These are phyloP conservation scores for Royoungia palumana DNA, from an alignment of 768 basidiomycete species.

Conservation along the genomic window DNA sequence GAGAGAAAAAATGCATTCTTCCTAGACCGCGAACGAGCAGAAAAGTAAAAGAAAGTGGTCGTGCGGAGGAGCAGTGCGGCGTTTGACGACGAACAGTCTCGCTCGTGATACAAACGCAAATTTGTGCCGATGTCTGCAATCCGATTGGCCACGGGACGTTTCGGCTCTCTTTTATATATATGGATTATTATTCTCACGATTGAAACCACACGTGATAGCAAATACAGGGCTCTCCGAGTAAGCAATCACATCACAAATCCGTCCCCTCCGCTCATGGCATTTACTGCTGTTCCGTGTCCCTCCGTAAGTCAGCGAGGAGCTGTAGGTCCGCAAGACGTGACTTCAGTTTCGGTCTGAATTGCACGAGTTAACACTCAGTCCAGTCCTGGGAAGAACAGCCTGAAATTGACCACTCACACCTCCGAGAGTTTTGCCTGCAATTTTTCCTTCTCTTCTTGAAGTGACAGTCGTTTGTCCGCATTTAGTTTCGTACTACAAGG, in stretches of 20 bases:
- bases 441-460: conserved; percentile 93
- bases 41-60: conserved; percentile 20
- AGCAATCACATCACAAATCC: background rate
- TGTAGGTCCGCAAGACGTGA: conserved; percentile 68
- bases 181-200: conserved; percentile 7
- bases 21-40: conserved; percentile 21
- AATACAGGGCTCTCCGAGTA: too few relatives aligned
- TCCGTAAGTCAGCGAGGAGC: conserved; percentile 32
- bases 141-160: conserved; percentile 29
- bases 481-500: conserved; percentile 74
- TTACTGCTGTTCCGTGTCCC: background rate
- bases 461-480: conserved; percentile 80
- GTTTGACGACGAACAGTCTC: conserved; percentile 8
- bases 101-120: conserved; percentile 12
- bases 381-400: background rate
- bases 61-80: conserved; percentile 14
- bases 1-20: conserved; percentile 83
- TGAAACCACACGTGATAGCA: too few relatives aligned
- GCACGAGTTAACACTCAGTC: background rate
- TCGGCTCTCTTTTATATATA: conserved; percentile 13
- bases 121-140: conserved; percentile 8
- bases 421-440: conserved; percentile 83
- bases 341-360: conserved; percentile 72
- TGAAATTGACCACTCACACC: conserved; percentile 54
- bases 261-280: too few relatives aligned